phyloP scores from a whole-genome alignment of 352 stramenopile genomes.

The Globisporangium spinosum region DNA sequence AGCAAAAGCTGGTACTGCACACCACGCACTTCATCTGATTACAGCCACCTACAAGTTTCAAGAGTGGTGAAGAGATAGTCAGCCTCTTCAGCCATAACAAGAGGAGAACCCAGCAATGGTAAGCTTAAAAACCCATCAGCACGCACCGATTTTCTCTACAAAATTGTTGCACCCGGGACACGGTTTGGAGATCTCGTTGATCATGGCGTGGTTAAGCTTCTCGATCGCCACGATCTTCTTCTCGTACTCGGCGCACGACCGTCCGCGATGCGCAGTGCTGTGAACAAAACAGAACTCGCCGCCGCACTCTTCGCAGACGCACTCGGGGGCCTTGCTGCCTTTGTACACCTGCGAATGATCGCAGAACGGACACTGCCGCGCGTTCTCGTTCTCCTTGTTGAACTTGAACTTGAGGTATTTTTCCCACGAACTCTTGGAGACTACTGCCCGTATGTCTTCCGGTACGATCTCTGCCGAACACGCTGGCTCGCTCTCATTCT shows the following conservation, averaged over 20 bases:
- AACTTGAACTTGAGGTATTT: slow-evolving; percentile 88
- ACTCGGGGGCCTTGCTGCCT: slow-evolving; percentile 39
- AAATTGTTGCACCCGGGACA: slow-evolving; percentile 87
- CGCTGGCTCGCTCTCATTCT: slow-evolving; percentile 26
- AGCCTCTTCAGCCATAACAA: neutral
- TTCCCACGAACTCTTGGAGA: slow-evolving; percentile 48
- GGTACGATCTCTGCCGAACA: slow-evolving; percentile 38
- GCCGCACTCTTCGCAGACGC: slow-evolving; percentile 35
- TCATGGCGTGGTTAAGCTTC: slow-evolving; percentile 78
- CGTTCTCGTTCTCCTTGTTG: slow-evolving; percentile 65
- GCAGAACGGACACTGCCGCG: slow-evolving; percentile 58
- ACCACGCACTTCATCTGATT: slow-evolving; percentile 90
- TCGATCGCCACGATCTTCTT: slow-evolving; percentile 70
- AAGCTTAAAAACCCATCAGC: neutral
- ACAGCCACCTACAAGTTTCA: slow-evolving; percentile 51
- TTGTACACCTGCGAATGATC: slow-evolving; percentile 52
- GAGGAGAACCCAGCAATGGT: neutral
- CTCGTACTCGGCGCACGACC: slow-evolving; percentile 76
- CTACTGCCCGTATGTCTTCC: slow-evolving; percentile 42
- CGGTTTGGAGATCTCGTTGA: slow-evolving; percentile 75
- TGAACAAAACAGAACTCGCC: slow-evolving; percentile 86
- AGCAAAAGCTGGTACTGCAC: slow-evolving; percentile 87
- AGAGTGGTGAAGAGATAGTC: neutral
- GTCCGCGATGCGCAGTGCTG: slow-evolving; percentile 73
- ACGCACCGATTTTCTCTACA: slow-evolving; percentile 81